Evolutionary conservation across 345 rosid species (phyloP).

Genomic region (Melastoma malabathricum): DNA sequence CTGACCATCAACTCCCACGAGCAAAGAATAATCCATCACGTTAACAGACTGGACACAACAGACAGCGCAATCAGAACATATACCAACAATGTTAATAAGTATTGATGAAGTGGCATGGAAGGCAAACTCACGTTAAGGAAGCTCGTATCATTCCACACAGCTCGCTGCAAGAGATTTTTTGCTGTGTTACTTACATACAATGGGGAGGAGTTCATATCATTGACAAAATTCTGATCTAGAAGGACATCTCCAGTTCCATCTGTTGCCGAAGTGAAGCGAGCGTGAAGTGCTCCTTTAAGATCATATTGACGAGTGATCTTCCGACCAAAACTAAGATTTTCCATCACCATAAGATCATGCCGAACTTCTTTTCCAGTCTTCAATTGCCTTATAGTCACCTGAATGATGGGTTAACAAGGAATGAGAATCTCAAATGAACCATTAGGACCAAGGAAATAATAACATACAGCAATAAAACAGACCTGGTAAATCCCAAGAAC

Average conservation of each 20-base stretch:
- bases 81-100: not conserved
- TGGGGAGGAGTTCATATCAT: constrained; percentile 84
- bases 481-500: constrained; percentile 97
- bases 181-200: constrained; percentile 72
- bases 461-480: constrained; percentile 6
- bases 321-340: constrained; percentile 71
- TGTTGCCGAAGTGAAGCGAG: constrained; percentile 40
- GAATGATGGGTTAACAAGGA: constrained; percentile 9
- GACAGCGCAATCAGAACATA: not conserved
- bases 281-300: constrained; percentile 86
- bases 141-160: constrained; percentile 89
- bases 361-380: constrained; percentile 73
- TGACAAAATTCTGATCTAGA: constrained; percentile 87
- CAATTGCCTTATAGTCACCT: constrained; percentile 69
- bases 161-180: constrained; percentile 61
- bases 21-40: constrained; percentile 94
- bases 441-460: not conserved
- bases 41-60: constrained; percentile 48
- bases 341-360: constrained; percentile 95
- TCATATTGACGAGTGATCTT: constrained; percentile 77
- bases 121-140: constrained; percentile 68
- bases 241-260: constrained; percentile 66
- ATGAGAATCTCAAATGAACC: not conserved
- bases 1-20: constrained; percentile 73
- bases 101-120: not conserved